Evolutionary conservation across 306 rosid species (phyloP), one percentile per base, ranked within the genome.

Genomic region (Ziziphus jujuba): DNA sequence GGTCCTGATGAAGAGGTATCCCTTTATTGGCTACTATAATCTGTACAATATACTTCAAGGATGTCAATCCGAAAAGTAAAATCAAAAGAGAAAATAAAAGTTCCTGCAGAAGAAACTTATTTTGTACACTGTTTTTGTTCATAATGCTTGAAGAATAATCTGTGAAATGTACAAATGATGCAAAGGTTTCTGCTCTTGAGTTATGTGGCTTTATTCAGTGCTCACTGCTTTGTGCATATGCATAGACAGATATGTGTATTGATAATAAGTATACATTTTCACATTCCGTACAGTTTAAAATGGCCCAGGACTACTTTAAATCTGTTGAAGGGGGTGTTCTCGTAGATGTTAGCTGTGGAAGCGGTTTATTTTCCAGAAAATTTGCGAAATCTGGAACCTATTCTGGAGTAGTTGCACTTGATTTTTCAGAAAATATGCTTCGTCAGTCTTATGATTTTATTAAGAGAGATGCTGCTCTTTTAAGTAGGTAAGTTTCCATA

Each of bases 371-470:
- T 80, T 84, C 92, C 24, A 77, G 96, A 75, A 90, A 93, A 63
- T 90, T 93, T 50, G 88, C 89, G 17, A 80, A 90, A 73, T 86
- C 95, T 15, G 90, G 80, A 71, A 19, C 73, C 2, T 93, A 88
- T 71, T 86, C 95, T 69, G 87, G 84, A 59, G 96, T 93, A 66
- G 57, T 83, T 43, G 97, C 95, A 14, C 89, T 90, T 72, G 97
- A 93, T 79, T 90, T 88, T 76, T 93, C 99, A 16, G 97, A 93
- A 71, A 90, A 90, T 77, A 90, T 90, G 97, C 96, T 93, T 63
- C 90, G 92, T 44, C 96, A 90, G 71, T 76, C 95, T 69, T 86
- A 88, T 17, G 84, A 93, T 74, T 93, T 93, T 87, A 84, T 90
- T 52, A 82, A 84, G 84, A 82, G 76, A 77, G 97, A 93, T 44